phyloP scores from a whole-genome alignment of 2,329 filamentous ascomycete species.

The Talaromyces sp. region DNA sequence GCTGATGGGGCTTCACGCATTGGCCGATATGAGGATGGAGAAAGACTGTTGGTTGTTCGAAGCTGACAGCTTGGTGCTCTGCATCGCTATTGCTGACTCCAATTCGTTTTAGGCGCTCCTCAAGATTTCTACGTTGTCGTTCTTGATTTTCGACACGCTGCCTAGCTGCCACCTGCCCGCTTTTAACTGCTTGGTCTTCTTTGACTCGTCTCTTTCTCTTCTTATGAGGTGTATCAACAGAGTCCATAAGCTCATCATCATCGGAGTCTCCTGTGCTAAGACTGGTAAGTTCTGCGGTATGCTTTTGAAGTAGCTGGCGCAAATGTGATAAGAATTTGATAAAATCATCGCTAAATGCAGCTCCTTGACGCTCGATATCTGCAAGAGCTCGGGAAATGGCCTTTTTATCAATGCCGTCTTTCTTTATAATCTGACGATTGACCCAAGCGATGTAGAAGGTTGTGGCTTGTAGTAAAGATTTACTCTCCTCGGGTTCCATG shows the following conservation, averaged over 20 bases:
- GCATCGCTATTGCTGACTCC: conserved; percentile 37
- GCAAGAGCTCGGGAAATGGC: background rate
- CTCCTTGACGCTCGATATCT: background rate
- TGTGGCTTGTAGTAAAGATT: conserved; percentile 4
- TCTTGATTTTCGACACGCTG: conserved; percentile 55
- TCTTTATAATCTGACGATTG: conserved; percentile 6
- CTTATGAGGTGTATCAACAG: conserved; percentile 41
- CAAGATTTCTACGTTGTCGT: conserved; percentile 43
- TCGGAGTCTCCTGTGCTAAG: conserved; percentile 12
- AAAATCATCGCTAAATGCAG: background rate
- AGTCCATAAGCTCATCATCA: conserved; percentile 24
- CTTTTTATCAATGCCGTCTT: conserved; percentile 3
- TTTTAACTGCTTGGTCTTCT: conserved; percentile 50
- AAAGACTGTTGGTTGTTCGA: conserved; percentile 45
- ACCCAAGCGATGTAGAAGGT: conserved; percentile 16
- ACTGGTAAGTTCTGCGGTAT: background rate
- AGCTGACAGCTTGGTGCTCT: conserved; percentile 47
- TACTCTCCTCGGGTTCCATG: background rate
- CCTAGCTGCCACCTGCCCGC: conserved; percentile 56
- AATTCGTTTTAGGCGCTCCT: conserved; percentile 30
- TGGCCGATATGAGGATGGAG: conserved; percentile 62
- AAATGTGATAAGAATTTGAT: conserved; percentile 1
- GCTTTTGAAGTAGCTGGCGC: conserved; percentile 9
- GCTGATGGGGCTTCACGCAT: conserved; percentile 74
- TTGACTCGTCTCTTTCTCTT: conserved; percentile 48